A percentile compares a stretch with the other conserved stretches of the same genome.
Evolutionary conservation across 2,329 filamentous ascomycete genomes (phyloP).

Genomic region (Thermoascus crustaceus): DNA sequence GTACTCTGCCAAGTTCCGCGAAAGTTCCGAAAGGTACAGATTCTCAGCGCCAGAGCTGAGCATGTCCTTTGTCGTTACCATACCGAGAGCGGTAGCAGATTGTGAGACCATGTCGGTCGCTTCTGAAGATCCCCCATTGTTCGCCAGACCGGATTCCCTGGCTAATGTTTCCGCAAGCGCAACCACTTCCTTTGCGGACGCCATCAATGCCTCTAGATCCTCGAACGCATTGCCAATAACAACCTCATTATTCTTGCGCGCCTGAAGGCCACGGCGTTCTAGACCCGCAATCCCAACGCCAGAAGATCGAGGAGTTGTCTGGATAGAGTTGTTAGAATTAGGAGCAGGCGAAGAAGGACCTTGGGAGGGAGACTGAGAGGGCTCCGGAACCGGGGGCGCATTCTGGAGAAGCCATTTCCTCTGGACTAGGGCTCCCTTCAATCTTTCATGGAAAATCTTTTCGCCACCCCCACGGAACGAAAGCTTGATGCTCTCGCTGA

Average conservation of each 20-base stretch:
- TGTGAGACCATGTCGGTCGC: constrained; percentile 69
- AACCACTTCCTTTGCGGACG: constrained; percentile 91
- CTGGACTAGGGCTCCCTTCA: constrained; percentile 82
- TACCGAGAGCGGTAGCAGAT: constrained; percentile 72
- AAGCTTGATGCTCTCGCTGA: constrained; percentile 71
- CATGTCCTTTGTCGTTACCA: constrained; percentile 94
- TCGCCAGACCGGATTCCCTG: constrained; percentile 52
- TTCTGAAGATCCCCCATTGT: constrained; percentile 56
- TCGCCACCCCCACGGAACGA: constrained; percentile 87
- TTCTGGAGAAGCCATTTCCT: constrained; percentile 91
- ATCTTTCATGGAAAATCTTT: constrained; percentile 78
- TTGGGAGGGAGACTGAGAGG: constrained; percentile 30
- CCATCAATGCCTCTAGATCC: constrained; percentile 93
- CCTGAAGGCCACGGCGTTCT: constrained; percentile 73
- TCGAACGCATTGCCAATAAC: constrained; percentile 93
- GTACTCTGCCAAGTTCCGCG: constrained; percentile 79
- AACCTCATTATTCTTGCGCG: constrained; percentile 84
- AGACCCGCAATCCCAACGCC: constrained; percentile 85
- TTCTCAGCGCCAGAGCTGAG: constrained; percentile 72
- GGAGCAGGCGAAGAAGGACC: constrained; percentile 20
- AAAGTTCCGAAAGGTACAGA: constrained; percentile 80
- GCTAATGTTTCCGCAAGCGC: constrained; percentile 85
- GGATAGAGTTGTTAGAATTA: constrained; percentile 15
- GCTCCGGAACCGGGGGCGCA: constrained; percentile 76
- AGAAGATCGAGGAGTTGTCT: constrained; percentile 37